phyloP scores from a whole-genome alignment of 176 grass and related monocot species.

The Cenchrus fungigraminus region DNA sequence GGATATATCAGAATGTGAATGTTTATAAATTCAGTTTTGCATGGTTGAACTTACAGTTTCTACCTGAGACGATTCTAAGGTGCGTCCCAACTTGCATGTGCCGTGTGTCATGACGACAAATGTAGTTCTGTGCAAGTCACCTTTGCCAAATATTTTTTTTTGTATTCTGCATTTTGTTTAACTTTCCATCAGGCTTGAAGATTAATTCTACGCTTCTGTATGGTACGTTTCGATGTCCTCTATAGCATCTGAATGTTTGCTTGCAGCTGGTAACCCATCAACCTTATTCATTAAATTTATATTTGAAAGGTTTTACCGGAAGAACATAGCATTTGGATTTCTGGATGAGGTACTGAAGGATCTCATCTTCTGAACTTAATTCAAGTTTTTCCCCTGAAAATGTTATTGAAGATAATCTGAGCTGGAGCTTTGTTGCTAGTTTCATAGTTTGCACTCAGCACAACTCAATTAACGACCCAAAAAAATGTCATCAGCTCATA shows the following conservation, averaged over 20 bases:
- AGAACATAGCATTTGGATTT: background rate
- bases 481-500: background rate
- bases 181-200: background rate
- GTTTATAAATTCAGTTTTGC: constrained; percentile 32
- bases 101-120: constrained; percentile 11
- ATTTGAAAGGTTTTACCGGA: constrained; percentile 18
- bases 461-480: background rate
- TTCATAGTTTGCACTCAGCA: background rate
- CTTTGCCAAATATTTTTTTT: constrained; percentile 17
- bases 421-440: background rate
- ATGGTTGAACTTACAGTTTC: background rate
- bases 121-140: background rate
- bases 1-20: constrained; percentile 36
- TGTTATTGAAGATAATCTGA: background rate
- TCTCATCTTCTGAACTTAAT: background rate
- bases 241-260: constrained; percentile 15
- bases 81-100: constrained; percentile 13
- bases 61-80: background rate
- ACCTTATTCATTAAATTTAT: background rate
- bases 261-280: constrained; percentile 16
- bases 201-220: constrained; percentile 5
- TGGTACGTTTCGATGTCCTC: constrained; percentile 21
- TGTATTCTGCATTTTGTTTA: constrained; percentile 37
- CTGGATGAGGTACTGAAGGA: background rate
- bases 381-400: background rate